Evolutionary conservation across 176 grass and related monocot genomes (phyloP).

Genomic region (Poa annua): DNA sequence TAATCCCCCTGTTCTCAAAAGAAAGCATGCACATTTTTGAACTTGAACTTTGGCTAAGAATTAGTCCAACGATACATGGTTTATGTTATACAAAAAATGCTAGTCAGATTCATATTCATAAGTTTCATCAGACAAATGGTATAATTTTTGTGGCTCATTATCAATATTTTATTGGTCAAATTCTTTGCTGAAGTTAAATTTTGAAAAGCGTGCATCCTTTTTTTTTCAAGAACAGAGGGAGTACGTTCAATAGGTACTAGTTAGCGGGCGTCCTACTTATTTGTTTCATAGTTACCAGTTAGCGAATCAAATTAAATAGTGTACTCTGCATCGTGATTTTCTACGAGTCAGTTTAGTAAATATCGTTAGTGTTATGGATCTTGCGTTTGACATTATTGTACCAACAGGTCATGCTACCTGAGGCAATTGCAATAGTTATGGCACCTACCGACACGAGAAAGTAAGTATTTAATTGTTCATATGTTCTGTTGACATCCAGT

Average conservation of each 20-base stretch:
- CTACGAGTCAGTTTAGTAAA: slow-evolving; percentile 28
- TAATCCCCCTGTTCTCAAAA: neutral
- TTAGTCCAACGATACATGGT: neutral
- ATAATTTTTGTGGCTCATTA: neutral
- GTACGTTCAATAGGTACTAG: neutral
- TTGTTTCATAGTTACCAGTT: slow-evolving; percentile 2
- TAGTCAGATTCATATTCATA: neutral
- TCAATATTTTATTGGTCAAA: neutral
- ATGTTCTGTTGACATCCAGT: slow-evolving; percentile 31
- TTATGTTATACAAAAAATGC: neutral
- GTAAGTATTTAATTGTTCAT: slow-evolving; percentile 48
- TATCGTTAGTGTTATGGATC: slow-evolving; percentile 12
- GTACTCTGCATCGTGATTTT: slow-evolving; percentile 15
- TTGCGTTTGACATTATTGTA: slow-evolving; percentile 30
- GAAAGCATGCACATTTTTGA: neutral
- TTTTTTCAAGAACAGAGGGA: neutral
- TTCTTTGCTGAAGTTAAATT: neutral
- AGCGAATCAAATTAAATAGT: slow-evolving; percentile 7
- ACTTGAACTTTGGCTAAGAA: neutral
- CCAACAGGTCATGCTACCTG: slow-evolving; percentile 94
- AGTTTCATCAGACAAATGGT: neutral
- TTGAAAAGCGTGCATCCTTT: neutral
- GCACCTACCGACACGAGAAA: slow-evolving; percentile 95
- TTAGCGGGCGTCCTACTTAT: neutral
- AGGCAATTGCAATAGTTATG: slow-evolving; percentile 99